phyloP scores from a whole-genome alignment of 2,329 filamentous ascomycete species.

The Aotearoamyces nothofagi region DNA sequence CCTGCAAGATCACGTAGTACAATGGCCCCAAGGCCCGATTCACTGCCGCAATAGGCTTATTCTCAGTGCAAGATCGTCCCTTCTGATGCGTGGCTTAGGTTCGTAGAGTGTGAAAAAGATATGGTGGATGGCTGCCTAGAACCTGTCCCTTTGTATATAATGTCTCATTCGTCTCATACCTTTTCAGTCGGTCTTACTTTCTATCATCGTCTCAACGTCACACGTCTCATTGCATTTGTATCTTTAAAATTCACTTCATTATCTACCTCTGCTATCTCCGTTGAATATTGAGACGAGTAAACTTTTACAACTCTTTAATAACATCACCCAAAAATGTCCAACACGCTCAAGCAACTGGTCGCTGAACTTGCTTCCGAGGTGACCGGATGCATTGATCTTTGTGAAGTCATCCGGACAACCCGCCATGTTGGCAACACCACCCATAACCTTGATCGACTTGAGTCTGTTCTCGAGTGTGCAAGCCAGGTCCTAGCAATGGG shows the following conservation, averaged over 20 bases:
- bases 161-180: neutral
- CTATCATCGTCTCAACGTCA: too few relatives aligned
- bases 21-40: too few relatives aligned
- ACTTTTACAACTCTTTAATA: neutral
- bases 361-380: neutral
- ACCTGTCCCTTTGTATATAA: too few relatives aligned
- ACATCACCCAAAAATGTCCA: neutral
- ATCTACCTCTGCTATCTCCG: neutral
- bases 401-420: neutral
- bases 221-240: neutral
- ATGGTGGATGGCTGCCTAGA: too few relatives aligned
- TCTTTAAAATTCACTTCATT: neutral
- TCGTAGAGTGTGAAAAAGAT: too few relatives aligned
- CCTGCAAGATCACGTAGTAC: too few relatives aligned
- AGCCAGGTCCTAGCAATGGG: neutral
- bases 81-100: too few relatives aligned
- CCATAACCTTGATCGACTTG: neutral
- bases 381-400: neutral
- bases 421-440: neutral
- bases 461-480: neutral
- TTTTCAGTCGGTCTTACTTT: too few relatives aligned
- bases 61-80: too few relatives aligned
- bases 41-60: too few relatives aligned
- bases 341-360: neutral
- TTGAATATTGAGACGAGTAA: slow-evolving; percentile 1